phyloP scores from a whole-genome alignment of 106 monocot species.

The Agapanthus africanus region DNA sequence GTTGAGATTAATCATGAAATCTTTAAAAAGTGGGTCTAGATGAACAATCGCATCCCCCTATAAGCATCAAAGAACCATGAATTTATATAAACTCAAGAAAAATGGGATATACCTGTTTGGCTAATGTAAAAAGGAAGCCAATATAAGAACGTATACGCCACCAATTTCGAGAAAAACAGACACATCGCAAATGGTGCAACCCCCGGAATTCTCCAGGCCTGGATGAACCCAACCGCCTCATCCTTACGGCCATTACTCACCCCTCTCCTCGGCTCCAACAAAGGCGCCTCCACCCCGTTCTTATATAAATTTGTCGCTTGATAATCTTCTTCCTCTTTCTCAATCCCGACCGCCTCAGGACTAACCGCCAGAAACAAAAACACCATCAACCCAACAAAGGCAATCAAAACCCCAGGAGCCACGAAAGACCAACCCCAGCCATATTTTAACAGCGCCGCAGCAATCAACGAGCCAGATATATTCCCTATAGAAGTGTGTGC shows the following conservation, averaged over 20 bases:
- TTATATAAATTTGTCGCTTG: conserved; percentile 8
- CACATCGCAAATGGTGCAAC: conserved; percentile 84
- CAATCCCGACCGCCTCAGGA: conserved; percentile 54
- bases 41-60: too few species aligned
- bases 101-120: conserved; percentile 87
- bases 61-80: too few species aligned
- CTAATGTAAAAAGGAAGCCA: conserved; percentile 93
- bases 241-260: too few species aligned
- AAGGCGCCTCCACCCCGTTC: conserved; percentile 29
- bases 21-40: too few species aligned
- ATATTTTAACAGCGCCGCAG: conserved; percentile 56
- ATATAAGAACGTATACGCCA: conserved; percentile 85
- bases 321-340: conserved; percentile 25
- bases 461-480: conserved; percentile 77
- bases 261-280: conserved; percentile 15
- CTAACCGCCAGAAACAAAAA: conserved; percentile 78
- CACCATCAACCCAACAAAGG: conserved; percentile 50
- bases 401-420: conserved; percentile 60
- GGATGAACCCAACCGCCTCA: conserved; percentile 61
- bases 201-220: conserved; percentile 82
- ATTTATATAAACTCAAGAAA: too few species aligned
- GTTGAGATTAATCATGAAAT: too few species aligned
- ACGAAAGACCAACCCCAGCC: conserved; percentile 97
- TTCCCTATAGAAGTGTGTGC: conserved; percentile 92
- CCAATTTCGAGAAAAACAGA: conserved; percentile 82